Evolutionary conservation across 441 rosid genomes (phyloP), one percentile per base, ranked within the genome.

Genomic region (Eutrema salsugineum): DNA sequence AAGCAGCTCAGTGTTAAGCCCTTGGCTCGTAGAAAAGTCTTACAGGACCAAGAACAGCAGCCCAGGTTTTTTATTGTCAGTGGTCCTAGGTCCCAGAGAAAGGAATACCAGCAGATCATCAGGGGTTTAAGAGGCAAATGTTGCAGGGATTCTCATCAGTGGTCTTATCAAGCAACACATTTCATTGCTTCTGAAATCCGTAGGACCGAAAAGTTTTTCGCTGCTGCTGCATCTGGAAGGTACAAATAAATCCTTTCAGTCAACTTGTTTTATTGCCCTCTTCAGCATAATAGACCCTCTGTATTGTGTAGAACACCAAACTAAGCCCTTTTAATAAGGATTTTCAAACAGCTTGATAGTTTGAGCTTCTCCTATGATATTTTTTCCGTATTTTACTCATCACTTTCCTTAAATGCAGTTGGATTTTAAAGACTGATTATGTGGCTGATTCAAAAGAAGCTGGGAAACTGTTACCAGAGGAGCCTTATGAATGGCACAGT

Each of bases 101-200:
- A 88, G 71, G 89, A 86, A 78, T 90, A 83, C 78, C 97, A 84
- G 78, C 80, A 84, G 81, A 78, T 88, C 39, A 80, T 91, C 66
- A 86, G 73, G 81, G 65, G 78, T 28, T 68, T 95, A 81, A 88
- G 82, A 75, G 99, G 98, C 50, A 91, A 83, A 81, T 61, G 75
- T 47, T 95, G 97, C 74, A 86, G 87, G 68, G 95, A 93, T 79
- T 93, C 97, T 79, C 97, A 93, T 80, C 94, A 89, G 17, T 95
- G 99, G 97, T 91, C 96, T 54, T 93, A 91, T 81, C 97, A 91
- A 78, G 98, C 97, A 73, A 95, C 99, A 55, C 98, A 95, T 54
- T 91, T 87, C 68, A 84, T 93, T 55, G 80, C 86, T 56, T 79
- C 94, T 48, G 87, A 86, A 54, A 88, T 92, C 78, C 84, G 91